Base-by-base conservation (phyloP, 164 flowering plant genomes). In the Magnolia officinalis region DNA sequence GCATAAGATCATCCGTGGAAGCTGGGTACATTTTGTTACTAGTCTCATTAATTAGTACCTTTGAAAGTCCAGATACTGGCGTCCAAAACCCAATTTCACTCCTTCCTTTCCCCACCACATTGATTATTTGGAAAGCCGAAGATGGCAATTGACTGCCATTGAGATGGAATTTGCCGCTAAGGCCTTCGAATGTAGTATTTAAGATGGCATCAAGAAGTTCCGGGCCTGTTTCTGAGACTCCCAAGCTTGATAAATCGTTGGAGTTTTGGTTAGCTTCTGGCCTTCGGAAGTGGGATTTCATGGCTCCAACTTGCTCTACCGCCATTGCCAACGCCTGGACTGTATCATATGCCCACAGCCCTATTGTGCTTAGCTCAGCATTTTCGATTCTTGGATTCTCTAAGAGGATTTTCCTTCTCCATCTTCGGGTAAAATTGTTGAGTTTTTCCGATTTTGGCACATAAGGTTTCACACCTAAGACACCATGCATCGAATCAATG, bases 301-400 rank as follows among this genome's bases (percentile, higher is more conserved):
- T 55, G 1, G 52, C 18, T 4, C 80, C 78, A 49, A 73, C 78
- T 72, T 72, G 74, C 73, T 86, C 88, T 64, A 72, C 77, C 31
- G 89, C 85, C 71, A 65, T 77, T n/a, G 90, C 89, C 8, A 89
- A 52, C 16, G 85, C 86, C 51, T 70, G 73, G 5, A 71, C 71
- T 1, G 86, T 78, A 73, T 89, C 90, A 81, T 89, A 86, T 1
- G 88, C 90, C 87, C 88, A 79, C n/a, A 88, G 19, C 7, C 88
- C 88, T 66, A 75, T 80, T 2, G 77, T 20, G 50, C 64, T 78
- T 8, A 81, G 45, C 9, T 71, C 73, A 37, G n/a, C 0, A 9
- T 2, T 6, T 10, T 52, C n/a, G n/a, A 65, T 24, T 31, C 73
- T 50, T 11, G 69, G 74, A 18, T 78, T 24, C 31, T 68, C 71